These are phyloP conservation scores for Cladobotryum mycophilum DNA, from an alignment of 2,329 filamentous ascomycete genomes.

Conservation along the genomic window DNA sequence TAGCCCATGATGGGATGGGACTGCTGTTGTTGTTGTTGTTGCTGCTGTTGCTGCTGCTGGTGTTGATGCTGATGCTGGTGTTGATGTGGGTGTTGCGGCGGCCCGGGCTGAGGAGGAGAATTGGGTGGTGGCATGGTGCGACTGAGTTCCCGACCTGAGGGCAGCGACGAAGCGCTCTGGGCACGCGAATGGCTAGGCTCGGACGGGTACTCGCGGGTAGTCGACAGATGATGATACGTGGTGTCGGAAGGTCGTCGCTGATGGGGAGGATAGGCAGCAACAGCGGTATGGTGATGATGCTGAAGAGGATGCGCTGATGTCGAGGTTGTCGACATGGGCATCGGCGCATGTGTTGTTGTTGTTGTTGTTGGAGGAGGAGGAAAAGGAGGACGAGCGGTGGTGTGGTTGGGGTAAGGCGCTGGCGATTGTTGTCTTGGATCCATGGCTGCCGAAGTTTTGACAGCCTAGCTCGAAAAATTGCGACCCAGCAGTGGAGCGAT, in stretches of 20 bases:
- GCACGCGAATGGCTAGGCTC: slow-evolving; percentile 35
- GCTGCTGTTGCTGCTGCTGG: slow-evolving; percentile 23
- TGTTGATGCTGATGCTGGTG: slow-evolving; percentile 23
- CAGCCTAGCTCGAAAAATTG: slow-evolving; percentile 12
- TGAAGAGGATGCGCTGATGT: slow-evolving; percentile 16
- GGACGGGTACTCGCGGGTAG: slow-evolving; percentile 24
- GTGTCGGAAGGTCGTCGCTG: slow-evolving; percentile 38
- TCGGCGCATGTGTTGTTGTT: not conserved
- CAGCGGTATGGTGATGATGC: slow-evolving; percentile 7
- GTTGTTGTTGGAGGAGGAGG: slow-evolving; percentile 1
- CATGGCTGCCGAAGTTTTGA: slow-evolving; percentile 14
- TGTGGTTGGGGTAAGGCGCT: slow-evolving; percentile 11
- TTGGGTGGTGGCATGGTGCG: slow-evolving; percentile 40
- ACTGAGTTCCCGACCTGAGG: slow-evolving; percentile 29
- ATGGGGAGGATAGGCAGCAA: slow-evolving; percentile 26
- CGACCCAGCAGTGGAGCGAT: slow-evolving; percentile 9
- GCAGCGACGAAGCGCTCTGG: slow-evolving; percentile 38
- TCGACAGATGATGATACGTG: slow-evolving; percentile 32
- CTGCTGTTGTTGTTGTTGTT: slow-evolving; percentile 22
- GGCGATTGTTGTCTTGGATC: slow-evolving; percentile 14
- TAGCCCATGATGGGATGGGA: slow-evolving; percentile 33
- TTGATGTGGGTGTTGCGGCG: slow-evolving; percentile 22
- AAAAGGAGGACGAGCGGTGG: slow-evolving; percentile 1
- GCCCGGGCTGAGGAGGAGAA: slow-evolving; percentile 37
- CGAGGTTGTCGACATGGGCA: slow-evolving; percentile 17